Percentiles rank a stretch among this genome's conserved stretches.
phyloP scores from a whole-genome alignment of 306 rosid genomes.

The Fagus crenata region DNA sequence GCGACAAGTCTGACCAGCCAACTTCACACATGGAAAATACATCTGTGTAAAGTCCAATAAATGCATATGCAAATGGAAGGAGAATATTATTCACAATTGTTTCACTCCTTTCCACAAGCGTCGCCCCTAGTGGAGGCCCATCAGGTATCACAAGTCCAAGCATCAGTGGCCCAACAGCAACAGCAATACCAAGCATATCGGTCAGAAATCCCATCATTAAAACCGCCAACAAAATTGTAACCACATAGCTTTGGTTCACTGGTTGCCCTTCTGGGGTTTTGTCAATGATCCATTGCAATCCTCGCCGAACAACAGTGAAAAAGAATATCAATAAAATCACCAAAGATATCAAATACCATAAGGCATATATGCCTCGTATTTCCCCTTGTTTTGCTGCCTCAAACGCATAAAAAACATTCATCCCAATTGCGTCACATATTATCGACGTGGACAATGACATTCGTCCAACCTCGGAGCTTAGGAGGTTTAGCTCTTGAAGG shows the following conservation, averaged over 20 bases:
- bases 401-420: conserved; percentile 20
- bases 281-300: conserved; percentile 36
- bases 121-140: conserved; percentile 70
- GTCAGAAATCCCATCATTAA: conserved; percentile 51
- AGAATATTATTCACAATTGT: conserved; percentile 47
- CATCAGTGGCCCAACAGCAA: conserved; percentile 63
- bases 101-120: conserved; percentile 42
- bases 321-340: not conserved
- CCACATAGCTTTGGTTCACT: conserved; percentile 37
- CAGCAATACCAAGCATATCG: conserved; percentile 56
- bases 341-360: conserved; percentile 51
- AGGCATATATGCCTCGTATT: not conserved
- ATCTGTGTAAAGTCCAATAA: conserved; percentile 54
- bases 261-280: conserved; percentile 53
- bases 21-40: conserved; percentile 28
- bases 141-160: conserved; percentile 66
- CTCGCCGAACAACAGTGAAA: conserved; percentile 17
- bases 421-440: conserved; percentile 47
- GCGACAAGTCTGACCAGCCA: conserved; percentile 47
- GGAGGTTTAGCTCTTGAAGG: conserved; percentile 65
- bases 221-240: conserved; percentile 40
- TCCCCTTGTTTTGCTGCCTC: conserved; percentile 59
- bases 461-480: conserved; percentile 68
- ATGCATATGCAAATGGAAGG: conserved; percentile 57
- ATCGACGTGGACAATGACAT: conserved; percentile 47